These are phyloP conservation scores for Peronospora farinosa DNA, from an alignment of 352 stramenopile species.

Conservation along the genomic window DNA sequence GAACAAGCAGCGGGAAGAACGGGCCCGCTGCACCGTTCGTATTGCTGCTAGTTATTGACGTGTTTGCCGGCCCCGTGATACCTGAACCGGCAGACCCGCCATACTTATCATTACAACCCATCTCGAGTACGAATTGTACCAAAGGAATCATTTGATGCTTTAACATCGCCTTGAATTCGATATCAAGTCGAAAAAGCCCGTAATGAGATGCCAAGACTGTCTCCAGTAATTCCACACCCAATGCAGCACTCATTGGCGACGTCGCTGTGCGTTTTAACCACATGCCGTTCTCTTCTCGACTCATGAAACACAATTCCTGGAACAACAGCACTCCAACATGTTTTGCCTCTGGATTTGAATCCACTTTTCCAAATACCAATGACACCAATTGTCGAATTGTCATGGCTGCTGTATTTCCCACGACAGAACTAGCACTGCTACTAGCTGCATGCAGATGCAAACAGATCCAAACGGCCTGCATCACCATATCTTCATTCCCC, in stretches of 20 bases:
- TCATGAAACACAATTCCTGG: constrained; percentile 83
- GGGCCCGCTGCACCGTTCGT: constrained; percentile 22
- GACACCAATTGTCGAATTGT: constrained; percentile 85
- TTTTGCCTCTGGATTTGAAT: constrained; percentile 60
- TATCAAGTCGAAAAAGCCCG: constrained; percentile 58
- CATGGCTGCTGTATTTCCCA: constrained; percentile 83
- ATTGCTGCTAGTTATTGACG: constrained; percentile 35
- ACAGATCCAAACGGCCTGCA: constrained; percentile 86
- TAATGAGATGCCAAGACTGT: constrained; percentile 60
- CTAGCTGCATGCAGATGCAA: constrained; percentile 71
- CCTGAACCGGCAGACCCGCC: constrained; percentile 28
- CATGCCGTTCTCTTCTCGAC: constrained; percentile 73
- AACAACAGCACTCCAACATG: constrained; percentile 80
- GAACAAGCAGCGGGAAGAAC: constrained; percentile 79
- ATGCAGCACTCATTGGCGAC: constrained; percentile 68
- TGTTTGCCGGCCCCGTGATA: constrained; percentile 24
- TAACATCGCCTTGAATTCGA: constrained; percentile 68
- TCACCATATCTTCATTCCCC: constrained; percentile 79
- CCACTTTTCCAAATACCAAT: constrained; percentile 78
- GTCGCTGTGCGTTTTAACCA: constrained; percentile 77
- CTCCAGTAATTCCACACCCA: constrained; percentile 77
- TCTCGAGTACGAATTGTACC: constrained; percentile 65
- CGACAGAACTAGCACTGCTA: constrained; percentile 67
- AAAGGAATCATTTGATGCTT: constrained; percentile 78
- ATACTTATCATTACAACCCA: constrained; percentile 49